phyloP scores from a whole-genome alignment of 805 yeast genomes.

The Tetrapisispora phaffii region DNA sequence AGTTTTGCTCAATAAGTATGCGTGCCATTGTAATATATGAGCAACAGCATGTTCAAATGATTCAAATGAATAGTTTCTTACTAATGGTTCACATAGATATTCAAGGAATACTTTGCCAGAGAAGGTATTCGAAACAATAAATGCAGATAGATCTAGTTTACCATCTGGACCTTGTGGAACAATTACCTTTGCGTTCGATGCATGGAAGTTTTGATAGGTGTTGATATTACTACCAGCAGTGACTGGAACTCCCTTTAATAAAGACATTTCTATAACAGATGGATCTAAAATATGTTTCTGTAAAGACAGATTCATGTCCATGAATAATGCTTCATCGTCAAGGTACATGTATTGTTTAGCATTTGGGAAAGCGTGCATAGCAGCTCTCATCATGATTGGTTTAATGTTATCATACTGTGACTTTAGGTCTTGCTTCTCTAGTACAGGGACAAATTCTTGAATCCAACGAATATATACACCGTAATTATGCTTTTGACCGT shows the following conservation, averaged over 20 bases:
- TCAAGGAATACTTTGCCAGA: constrained; percentile 65
- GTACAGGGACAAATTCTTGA: constrained; percentile 66
- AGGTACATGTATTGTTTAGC: constrained; percentile 88
- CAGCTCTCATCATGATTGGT: constrained; percentile 50
- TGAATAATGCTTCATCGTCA: constrained; percentile 67
- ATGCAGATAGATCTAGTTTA: constrained; percentile 59
- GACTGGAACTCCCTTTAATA: constrained; percentile 63
- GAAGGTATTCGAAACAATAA: constrained; percentile 46
- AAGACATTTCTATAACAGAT: constrained; percentile 49
- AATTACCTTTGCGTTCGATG: constrained; percentile 48
- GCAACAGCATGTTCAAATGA: constrained; percentile 48
- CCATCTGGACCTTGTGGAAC: constrained; percentile 54
- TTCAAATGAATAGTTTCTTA: constrained; percentile 45
- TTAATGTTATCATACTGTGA: constrained; percentile 18
- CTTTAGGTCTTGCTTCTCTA: constrained; percentile 37
- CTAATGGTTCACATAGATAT: constrained; percentile 65
- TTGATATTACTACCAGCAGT: constrained; percentile 30
- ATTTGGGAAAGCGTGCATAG: constrained; percentile 86
- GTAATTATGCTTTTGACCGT: constrained; percentile 70
- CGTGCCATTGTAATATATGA: constrained; percentile 95
- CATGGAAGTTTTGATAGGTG: constrained; percentile 52
- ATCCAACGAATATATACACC: constrained; percentile 80
- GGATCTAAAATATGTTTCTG: constrained; percentile 50
- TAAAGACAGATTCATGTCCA: constrained; percentile 57
- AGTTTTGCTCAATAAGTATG: constrained; percentile 60